A percentile compares a stretch with the other conserved stretches of the same genome.
phyloP scores from a whole-genome alignment of 2,329 filamentous ascomycete genomes.

The Chalara sp. region DNA sequence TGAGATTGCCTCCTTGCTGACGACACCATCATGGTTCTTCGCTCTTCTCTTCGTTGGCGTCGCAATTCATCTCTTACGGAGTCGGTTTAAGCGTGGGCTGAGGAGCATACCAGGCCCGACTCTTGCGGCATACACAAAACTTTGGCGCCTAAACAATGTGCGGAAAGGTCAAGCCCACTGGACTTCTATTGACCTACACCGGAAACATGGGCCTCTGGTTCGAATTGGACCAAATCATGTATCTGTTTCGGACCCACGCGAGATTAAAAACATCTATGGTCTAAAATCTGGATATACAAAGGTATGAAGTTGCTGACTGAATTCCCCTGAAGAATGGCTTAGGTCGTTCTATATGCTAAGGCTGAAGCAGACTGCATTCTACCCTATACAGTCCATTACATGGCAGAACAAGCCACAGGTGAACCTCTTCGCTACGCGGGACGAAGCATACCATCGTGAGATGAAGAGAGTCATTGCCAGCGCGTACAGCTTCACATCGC shows the following conservation, averaged over 20 bases:
- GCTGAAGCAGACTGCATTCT: constrained; percentile 9
- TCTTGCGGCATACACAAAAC: constrained; percentile 11
- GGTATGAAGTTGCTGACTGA: neutral
- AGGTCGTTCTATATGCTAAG: no score
- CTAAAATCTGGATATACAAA: constrained; percentile 43
- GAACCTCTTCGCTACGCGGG: constrained; percentile 5
- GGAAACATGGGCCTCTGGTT: constrained; percentile 61
- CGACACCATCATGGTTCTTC: neutral
- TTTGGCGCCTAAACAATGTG: constrained; percentile 16
- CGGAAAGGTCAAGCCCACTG: constrained; percentile 9
- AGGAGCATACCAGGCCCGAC: constrained; percentile 12
- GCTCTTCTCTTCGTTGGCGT: neutral
- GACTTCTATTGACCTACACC: constrained; percentile 8
- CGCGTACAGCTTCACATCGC: constrained; percentile 38
- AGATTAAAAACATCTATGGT: constrained; percentile 62
- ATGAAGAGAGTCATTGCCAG: constrained; percentile 32
- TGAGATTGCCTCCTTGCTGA: neutral
- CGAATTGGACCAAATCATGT: constrained; percentile 76
- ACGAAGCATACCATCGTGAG: constrained; percentile 25
- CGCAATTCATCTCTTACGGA: neutral
- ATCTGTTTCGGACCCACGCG: constrained; percentile 66
- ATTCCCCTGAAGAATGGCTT: no score
- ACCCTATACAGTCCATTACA: constrained; percentile 1
- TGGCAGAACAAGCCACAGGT: constrained; percentile 5
- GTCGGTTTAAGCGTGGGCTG: neutral